A percentile compares a stretch with the other conserved stretches of the same genome.
phyloP scores from a whole-genome alignment of 2,329 filamentous ascomycete species.

The Fusarium sp. region DNA sequence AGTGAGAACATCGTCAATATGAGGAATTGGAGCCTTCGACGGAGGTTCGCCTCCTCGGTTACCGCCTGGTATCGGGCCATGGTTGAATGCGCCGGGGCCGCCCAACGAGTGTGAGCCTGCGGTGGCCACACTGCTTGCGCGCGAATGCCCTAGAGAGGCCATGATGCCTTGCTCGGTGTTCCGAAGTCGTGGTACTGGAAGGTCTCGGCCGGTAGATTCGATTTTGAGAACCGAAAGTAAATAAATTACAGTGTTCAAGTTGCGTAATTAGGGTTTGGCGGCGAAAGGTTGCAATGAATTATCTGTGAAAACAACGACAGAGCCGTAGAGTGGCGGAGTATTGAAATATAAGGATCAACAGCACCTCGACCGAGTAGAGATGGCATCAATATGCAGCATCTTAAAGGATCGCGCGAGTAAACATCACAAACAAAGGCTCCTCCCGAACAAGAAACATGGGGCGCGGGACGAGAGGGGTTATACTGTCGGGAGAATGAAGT shows the following conservation, averaged over 20 bases:
- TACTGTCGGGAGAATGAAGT: conserved; percentile 18
- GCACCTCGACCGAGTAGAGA: conserved; percentile 15
- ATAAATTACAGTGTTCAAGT: neutral
- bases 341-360: conserved; percentile 28
- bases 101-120: conserved; percentile 45
- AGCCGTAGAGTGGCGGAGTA: conserved; percentile 31
- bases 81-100: conserved; percentile 43
- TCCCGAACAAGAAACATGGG: conserved; percentile 14
- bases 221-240: neutral
- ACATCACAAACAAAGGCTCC: conserved; percentile 15
- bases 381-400: conserved; percentile 28
- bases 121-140: conserved; percentile 40
- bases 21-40: conserved; percentile 53
- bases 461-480: neutral
- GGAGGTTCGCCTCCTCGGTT: conserved; percentile 42
- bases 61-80: conserved; percentile 43
- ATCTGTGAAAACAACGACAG: conserved; percentile 13
- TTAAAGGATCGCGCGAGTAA: conserved; percentile 15
- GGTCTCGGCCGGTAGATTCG: conserved; percentile 9
- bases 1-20: conserved; percentile 63
- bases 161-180: conserved; percentile 25
- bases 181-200: conserved; percentile 14
- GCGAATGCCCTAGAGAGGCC: conserved; percentile 42
- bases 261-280: neutral
- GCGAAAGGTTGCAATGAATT: conserved; percentile 8